Evolutionary conservation across 2,329 filamentous ascomycete genomes (phyloP).

Genomic region (Beauveria sp.): DNA sequence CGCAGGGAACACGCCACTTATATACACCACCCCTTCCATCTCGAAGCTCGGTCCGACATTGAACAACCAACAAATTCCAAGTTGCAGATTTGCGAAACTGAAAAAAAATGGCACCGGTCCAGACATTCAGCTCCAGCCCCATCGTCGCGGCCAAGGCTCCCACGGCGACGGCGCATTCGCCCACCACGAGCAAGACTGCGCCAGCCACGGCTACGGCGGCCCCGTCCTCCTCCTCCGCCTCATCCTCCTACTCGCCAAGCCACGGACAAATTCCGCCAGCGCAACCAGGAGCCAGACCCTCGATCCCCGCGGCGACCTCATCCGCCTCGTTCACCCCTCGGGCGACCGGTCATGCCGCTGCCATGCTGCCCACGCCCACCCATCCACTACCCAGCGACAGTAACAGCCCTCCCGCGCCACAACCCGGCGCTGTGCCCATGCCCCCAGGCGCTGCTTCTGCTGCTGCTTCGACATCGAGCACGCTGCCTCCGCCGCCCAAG

Average conservation of each 20-base stretch:
- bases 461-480: neutral
- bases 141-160: constrained; percentile 49
- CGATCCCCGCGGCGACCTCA: neutral
- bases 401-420: constrained; percentile 47
- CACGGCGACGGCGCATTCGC: constrained; percentile 30
- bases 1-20: too few species aligned
- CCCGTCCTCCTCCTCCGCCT: constrained; percentile 24
- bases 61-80: too few species aligned
- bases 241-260: constrained; percentile 25
- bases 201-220: constrained; percentile 11
- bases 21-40: too few species aligned
- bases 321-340: neutral
- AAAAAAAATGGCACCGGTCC: constrained; percentile 51
- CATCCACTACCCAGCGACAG: constrained; percentile 31
- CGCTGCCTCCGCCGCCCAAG: constrained; percentile 44
- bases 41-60: too few species aligned
- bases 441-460: constrained; percentile 21
- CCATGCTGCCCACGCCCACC: constrained; percentile 24
- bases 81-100: neutral
- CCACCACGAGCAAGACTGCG: constrained; percentile 29
- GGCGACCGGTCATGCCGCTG: constrained; percentile 34
- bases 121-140: constrained; percentile 51
- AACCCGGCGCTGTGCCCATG: constrained; percentile 48
- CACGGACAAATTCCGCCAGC: constrained; percentile 24
- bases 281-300: constrained; percentile 34